These are phyloP conservation scores for Rhinocladiella mackenziei DNA, from an alignment of 2,329 filamentous ascomycete genomes.

Conservation along the genomic window DNA sequence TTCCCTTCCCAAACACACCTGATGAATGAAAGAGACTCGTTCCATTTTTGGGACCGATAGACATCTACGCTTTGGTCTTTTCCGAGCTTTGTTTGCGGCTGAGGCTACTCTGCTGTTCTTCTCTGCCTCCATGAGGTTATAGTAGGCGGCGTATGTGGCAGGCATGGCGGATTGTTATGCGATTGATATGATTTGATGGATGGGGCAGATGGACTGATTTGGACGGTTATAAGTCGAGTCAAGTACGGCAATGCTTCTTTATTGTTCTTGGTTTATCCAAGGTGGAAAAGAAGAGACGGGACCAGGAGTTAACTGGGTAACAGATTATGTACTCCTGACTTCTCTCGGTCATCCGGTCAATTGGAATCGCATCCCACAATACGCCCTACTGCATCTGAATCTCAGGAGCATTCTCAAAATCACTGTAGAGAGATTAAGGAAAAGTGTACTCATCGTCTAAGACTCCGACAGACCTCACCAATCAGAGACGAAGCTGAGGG, in stretches of 20 bases:
- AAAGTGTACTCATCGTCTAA: no score
- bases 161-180: slow-evolving; percentile 19
- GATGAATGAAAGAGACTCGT: no score
- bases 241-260: background rate
- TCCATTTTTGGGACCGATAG: background rate
- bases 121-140: slow-evolving; percentile 22
- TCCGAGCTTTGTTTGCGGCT: slow-evolving; percentile 10
- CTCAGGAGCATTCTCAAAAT: slow-evolving; percentile 2
- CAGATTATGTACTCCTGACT: slow-evolving; percentile 19
- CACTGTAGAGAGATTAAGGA: no score
- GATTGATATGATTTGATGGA: slow-evolving; percentile 5
- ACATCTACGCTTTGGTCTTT: slow-evolving; percentile 8
- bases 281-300: slow-evolving; percentile 4
- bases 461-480: slow-evolving; percentile 9
- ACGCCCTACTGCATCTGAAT: slow-evolving; percentile 16
- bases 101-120: slow-evolving; percentile 20
- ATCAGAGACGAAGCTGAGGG: slow-evolving; percentile 12
- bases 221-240: background rate
- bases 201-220: slow-evolving; percentile 3
- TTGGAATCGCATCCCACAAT: slow-evolving; percentile 3
- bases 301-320: slow-evolving; percentile 1
- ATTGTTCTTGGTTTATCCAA: slow-evolving; percentile 6
- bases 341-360: slow-evolving; percentile 2
- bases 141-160: slow-evolving; percentile 23
- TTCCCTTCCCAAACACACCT: no score